Base-by-base conservation (phyloP, 2,329 filamentous ascomycete species). In the Fusarium scirpi region DNA sequence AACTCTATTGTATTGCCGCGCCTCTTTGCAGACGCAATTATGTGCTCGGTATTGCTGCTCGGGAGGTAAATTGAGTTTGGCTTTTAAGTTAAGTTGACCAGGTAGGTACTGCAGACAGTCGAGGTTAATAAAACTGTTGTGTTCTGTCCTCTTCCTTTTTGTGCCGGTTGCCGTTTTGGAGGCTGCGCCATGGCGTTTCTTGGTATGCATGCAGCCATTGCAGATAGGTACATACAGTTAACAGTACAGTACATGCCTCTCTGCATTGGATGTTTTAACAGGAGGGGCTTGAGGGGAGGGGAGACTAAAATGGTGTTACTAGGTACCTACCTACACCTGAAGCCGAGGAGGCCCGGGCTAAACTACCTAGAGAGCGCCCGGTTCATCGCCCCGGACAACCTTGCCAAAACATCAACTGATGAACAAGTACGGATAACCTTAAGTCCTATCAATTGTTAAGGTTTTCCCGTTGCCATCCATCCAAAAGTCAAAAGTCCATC, bases 101-200 rank as follows among this genome's bases (percentile, higher is more conserved):
- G 22, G 20, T 25, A 18, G 18, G 15, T 34, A n/a, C 30, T 15
- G 22, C 25, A 38, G 16, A 38, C 18, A 22, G 11, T 24, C 24
- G 24, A 25, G 22, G n/a, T 29, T n/a, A 20, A n/a, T 27, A n/a
- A 47, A 29, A 46, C 44, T 46, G 24, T 25, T 46, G 29, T 32
- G 29, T 46, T 52, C 13, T 38, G 16, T 43, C 38, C 32, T 29
- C 45, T 56, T 30, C n/a, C 30, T 40, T 59, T 11, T 41, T 46
- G 45, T 69, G 65, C 65, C 65, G 65, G n/a, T 53, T 69, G 55
- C 59, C 59, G 65, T 57, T 61, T 52, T 56, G 54, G 55, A 43
- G 59, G 45, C 54, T 47, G 52, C 53, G 53, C 53, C 63, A 43
- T 58, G 52, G 65, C 51, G 41, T 46, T 67, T 62, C 57, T 51